Percentiles rank a stretch among this genome's conserved stretches.
Conservation (phyloP, 2,329 filamentous ascomycete genomes). For the Cladosporium sp. region DNA sequence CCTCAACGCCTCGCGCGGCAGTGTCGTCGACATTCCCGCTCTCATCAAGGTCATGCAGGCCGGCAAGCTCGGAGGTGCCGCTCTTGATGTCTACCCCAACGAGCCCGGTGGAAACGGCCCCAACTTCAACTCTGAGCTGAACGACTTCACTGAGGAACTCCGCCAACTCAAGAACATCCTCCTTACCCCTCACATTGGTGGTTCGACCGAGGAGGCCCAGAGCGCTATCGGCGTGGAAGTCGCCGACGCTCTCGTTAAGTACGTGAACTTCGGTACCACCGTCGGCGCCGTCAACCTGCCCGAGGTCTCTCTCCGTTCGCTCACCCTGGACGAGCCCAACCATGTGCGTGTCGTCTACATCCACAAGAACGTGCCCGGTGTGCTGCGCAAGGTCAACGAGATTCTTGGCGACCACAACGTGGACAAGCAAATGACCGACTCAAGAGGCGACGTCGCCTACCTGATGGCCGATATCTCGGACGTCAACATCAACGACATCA, state of each 20-base stretch:
- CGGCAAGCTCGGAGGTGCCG: constrained; percentile 86
- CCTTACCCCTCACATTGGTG: constrained; percentile 92
- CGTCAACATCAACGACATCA: constrained; percentile 75
- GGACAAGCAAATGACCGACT: constrained; percentile 97
- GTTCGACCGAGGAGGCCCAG: constrained; percentile 96
- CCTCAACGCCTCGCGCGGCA: constrained; percentile 93
- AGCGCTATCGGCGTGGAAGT: constrained; percentile 94
- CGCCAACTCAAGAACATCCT: constrained; percentile 86
- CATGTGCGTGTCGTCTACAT: constrained; percentile 94
- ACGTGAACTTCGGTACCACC: constrained; percentile 93
- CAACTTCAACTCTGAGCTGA: constrained; percentile 83
- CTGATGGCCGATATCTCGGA: constrained; percentile 96
- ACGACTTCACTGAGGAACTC: constrained; percentile 80
- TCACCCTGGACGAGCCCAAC: constrained; percentile 84
- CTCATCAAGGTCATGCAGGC: constrained; percentile 80
- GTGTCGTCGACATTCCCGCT: constrained; percentile 88
- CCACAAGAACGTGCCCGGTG: constrained; percentile 93
- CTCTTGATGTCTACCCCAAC: constrained; percentile 92
- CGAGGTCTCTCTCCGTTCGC: constrained; percentile 84
- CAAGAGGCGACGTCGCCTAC: constrained; percentile 88
- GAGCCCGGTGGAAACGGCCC: constrained; percentile 93
- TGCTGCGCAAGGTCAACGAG: constrained; percentile 90
- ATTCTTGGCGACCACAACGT: constrained; percentile 94
- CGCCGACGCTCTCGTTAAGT: constrained; percentile 77
- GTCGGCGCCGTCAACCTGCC: constrained; percentile 92